These are phyloP conservation scores for Crithidia sp. DNA, from an alignment of 208 protist species.

Conservation along the genomic window DNA sequence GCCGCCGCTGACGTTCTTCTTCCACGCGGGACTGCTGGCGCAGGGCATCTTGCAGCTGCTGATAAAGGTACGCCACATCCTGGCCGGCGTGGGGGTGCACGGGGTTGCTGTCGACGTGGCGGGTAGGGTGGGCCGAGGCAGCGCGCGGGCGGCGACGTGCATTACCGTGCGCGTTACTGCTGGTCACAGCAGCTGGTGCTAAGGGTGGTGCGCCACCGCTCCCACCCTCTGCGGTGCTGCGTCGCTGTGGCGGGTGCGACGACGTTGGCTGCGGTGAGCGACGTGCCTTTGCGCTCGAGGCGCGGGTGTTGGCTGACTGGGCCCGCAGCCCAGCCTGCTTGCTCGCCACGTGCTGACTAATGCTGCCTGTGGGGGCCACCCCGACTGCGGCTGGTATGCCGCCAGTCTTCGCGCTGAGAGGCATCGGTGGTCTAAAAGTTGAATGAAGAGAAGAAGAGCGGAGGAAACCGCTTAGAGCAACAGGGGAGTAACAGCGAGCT, in stretches of 20 bases:
- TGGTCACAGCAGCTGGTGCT: too few relatives aligned
- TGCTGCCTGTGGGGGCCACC: constrained; percentile 1
- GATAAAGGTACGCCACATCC: constrained; percentile 51
- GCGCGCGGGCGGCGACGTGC: neutral
- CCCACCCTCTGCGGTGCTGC: too few relatives aligned
- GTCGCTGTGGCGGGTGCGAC: neutral
- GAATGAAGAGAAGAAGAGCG: neutral
- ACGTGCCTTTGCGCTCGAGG: neutral
- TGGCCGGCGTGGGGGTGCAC: constrained; percentile 10
- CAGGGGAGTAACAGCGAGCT: too few relatives aligned
- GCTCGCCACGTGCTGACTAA: constrained; percentile 21
- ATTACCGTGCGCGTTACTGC: neutral
- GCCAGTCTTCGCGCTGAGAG: neutral
- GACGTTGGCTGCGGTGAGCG: neutral
- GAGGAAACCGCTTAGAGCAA: too few relatives aligned
- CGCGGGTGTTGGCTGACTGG: neutral
- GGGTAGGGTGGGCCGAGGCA: neutral
- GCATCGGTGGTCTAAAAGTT: constrained; percentile 1
- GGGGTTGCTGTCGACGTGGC: constrained; percentile 4
- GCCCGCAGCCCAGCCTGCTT: neutral
- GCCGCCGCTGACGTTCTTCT: constrained; percentile 39
- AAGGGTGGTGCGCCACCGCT: too few relatives aligned
- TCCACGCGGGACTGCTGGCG: constrained; percentile 42
- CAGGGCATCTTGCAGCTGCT: constrained; percentile 47
- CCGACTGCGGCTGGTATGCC: neutral